Conservation (phyloP, 768 basidiomycete genomes). For the Mycena chlorophos region DNA sequence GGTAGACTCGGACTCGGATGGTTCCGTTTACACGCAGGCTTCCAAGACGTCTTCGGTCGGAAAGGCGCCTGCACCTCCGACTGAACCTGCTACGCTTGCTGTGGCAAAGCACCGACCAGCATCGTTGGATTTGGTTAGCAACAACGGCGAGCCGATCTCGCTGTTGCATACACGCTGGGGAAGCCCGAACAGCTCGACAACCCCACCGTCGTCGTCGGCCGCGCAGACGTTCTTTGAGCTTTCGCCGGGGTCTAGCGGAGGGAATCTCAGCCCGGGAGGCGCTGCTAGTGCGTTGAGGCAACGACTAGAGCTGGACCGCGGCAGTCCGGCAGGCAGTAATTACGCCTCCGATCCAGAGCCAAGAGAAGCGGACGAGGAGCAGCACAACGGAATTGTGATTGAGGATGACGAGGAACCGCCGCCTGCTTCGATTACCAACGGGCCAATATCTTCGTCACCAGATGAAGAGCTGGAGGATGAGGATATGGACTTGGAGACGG, state of each 20-base stretch:
- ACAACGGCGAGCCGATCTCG: conserved; percentile 29
- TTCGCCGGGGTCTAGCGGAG: conserved; percentile 19
- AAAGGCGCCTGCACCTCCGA: conserved; percentile 3
- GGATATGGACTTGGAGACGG: conserved; percentile 6
- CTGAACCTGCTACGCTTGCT: neutral
- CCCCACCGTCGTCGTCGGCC: conserved; percentile 20
- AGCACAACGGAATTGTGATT: conserved; percentile 41
- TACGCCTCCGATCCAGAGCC: conserved; percentile 16
- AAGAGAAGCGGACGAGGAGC: conserved; percentile 17
- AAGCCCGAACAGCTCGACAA: conserved; percentile 32
- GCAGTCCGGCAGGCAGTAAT: conserved; percentile 10
- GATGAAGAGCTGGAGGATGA: conserved; percentile 30
- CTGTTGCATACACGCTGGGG: conserved; percentile 44
- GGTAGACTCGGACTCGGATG: conserved; percentile 36
- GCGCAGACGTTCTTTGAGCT: conserved; percentile 19
- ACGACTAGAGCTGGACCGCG: conserved; percentile 34
- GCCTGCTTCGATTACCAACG: conserved; percentile 12
- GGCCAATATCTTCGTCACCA: conserved; percentile 21
- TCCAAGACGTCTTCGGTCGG: conserved; percentile 26
- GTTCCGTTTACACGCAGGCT: conserved; percentile 37
- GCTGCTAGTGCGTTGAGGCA: conserved; percentile 40
- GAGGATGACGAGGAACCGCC: conserved; percentile 44
- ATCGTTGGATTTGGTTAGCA: conserved; percentile 27
- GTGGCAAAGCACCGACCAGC: conserved; percentile 26
- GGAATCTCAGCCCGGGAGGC: conserved; percentile 27